phyloP scores from a whole-genome alignment of 2,329 filamentous ascomycete genomes.

The Chrysoporthe austroafricana region DNA sequence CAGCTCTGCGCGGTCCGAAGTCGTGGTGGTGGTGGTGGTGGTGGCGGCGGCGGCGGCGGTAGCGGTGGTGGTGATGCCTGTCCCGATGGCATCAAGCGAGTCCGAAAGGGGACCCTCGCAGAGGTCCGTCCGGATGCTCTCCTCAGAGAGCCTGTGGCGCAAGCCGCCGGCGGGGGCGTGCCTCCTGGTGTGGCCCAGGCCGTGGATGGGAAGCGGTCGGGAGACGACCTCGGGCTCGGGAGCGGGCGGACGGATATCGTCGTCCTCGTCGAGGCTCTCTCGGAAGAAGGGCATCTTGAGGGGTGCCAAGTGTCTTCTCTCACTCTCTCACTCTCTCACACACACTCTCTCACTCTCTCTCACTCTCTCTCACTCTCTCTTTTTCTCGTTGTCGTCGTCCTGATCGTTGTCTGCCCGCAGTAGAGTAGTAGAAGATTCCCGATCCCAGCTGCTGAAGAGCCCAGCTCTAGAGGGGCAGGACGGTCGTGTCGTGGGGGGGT shows the following conservation, averaged over 20 bases:
- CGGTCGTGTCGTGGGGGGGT: too few species aligned
- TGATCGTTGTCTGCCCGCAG: background rate
- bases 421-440: background rate
- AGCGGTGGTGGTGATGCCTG: constrained; percentile 18
- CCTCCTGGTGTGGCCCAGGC: background rate
- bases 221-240: constrained; percentile 13
- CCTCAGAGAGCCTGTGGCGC: constrained; percentile 54
- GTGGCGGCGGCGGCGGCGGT: too few species aligned
- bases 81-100: constrained; percentile 37
- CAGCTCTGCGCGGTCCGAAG: constrained; percentile 72
- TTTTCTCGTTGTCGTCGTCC: background rate
- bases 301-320: background rate
- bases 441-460: background rate
- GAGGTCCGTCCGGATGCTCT: constrained; percentile 63
- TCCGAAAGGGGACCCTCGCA: constrained; percentile 61
- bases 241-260: constrained; percentile 20
- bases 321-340: too few species aligned
- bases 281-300: constrained; percentile 28
- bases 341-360: background rate
- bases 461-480: background rate
- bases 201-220: constrained; percentile 13
- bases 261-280: constrained; percentile 23
- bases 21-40: constrained; percentile 33
- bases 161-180: constrained; percentile 26
- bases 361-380: background rate